Evolutionary conservation across 1,284 basidiomycete genomes (phyloP).

Genomic region (Pyrrhoderma noxium): DNA sequence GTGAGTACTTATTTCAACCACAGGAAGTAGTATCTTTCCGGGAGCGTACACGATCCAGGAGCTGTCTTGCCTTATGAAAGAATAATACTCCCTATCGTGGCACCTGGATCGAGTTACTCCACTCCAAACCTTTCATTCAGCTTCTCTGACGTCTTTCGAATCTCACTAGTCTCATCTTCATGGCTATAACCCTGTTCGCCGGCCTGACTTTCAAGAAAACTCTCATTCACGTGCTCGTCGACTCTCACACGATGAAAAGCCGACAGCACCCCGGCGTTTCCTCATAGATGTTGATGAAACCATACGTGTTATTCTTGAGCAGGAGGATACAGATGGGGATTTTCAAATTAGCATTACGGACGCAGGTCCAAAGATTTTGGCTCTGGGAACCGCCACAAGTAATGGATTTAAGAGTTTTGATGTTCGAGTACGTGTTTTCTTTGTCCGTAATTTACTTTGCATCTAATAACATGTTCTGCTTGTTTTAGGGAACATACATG

Average conservation of each 20-base stretch:
- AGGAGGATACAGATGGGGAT: slow-evolving; percentile 97
- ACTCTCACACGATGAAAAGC: slow-evolving; percentile 82
- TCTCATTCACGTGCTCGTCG: slow-evolving; percentile 63
- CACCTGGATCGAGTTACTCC: not conserved
- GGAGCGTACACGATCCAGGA: not conserved
- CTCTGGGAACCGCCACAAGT: slow-evolving; percentile 91
- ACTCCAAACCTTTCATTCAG: slow-evolving; percentile 2
- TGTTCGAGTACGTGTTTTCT: slow-evolving; percentile 62
- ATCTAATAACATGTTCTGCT: not conserved
- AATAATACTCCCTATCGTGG: not conserved
- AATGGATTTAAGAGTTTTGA: slow-evolving; percentile 98
- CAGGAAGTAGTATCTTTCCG: not conserved
- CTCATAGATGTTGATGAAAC: slow-evolving; percentile 99
- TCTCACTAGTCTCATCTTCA: slow-evolving; percentile 47
- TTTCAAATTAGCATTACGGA: slow-evolving; percentile 97
- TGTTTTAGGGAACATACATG: slow-evolving; percentile 92
- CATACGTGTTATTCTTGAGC: slow-evolving; percentile 91
- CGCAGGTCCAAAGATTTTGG: slow-evolving; percentile 93
- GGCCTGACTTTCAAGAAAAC: slow-evolving; percentile 68
- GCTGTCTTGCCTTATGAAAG: no score
- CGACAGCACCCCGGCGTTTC: slow-evolving; percentile 75
- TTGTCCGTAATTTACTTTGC: not conserved
- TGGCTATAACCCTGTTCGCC: slow-evolving; percentile 48
- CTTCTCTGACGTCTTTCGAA: not conserved
- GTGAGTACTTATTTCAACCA: slow-evolving; percentile 36